Base-by-base conservation (phyloP, 371 early-diverging fungal species). In the Batkoa obscura region DNA sequence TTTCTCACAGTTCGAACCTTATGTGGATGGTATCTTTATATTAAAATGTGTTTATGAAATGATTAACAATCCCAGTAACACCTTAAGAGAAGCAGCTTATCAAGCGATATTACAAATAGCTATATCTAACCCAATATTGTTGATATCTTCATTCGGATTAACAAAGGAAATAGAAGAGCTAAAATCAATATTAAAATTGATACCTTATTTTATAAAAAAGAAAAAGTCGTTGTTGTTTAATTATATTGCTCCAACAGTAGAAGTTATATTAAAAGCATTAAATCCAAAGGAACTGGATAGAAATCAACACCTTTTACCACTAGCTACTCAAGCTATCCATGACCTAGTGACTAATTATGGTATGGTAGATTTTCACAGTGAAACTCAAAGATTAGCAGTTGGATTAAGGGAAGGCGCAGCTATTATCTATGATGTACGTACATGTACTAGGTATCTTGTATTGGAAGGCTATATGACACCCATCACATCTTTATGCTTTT, bases 351-450 rank as follows among this genome's bases (percentile, higher is more conserved):
- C 72, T 58, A 78, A 73, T n/a, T 81, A 79, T 63, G 83, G 88
- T 0, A 75, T 68, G 33, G 74, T 88, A 30, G 76, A 81, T 46
- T 88, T 91, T 60, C 88, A 87, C 60, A 69, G 72, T 31, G 74
- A 69, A 1, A 68, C 80, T 0, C 92, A 91, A 64, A 76, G 84
- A 39, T 63, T 91, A 10, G 81, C 80, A 0, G 78, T 86, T 0
- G 92, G 89, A n/a, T 80, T 81, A 1, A 54, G 70, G 23, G 88
- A 89, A 57, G 92, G 92, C 0, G 75, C 80, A 0, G 72, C 75
- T 1, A 68, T 87, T 6, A 75, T 89, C 1, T 88, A 85, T 60
- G 90, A 91, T 66, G 63, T 89, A 12, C 71, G 81, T n/a, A 88
- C 90, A 0, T 86, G 88, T 0, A 86, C 88, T 2, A 78, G 78